Percentiles rank a stretch among this genome's conserved stretches.
phyloP scores from a whole-genome alignment of 768 basidiomycete genomes.

The Boletales sp. region DNA sequence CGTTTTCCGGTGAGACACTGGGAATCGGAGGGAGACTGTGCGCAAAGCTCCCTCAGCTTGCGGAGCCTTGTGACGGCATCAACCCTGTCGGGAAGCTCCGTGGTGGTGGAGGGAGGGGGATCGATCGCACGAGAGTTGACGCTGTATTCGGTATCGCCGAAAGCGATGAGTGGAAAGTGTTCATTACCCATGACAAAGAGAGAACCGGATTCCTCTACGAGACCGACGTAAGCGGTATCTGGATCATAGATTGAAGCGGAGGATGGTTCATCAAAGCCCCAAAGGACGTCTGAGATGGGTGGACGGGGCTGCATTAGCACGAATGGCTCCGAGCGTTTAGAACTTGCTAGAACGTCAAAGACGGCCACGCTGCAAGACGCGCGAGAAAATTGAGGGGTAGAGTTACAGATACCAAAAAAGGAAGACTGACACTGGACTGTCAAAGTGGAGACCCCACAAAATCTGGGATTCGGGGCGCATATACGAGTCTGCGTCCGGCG shows the following conservation, averaged over 20 bases:
- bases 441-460: slow-evolving; percentile 60
- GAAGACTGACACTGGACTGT: slow-evolving; percentile 60
- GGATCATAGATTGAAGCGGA: slow-evolving; percentile 38
- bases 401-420: background rate
- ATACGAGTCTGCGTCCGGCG: slow-evolving; percentile 29
- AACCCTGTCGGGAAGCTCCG: slow-evolving; percentile 38
- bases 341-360: slow-evolving; percentile 65
- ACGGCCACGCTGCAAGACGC: slow-evolving; percentile 62
- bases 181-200: slow-evolving; percentile 84
- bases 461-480: slow-evolving; percentile 35
- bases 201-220: slow-evolving; percentile 66
- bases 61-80: slow-evolving; percentile 45
- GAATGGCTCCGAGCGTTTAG: slow-evolving; percentile 57
- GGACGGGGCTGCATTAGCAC: slow-evolving; percentile 87
- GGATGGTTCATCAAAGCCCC: slow-evolving; percentile 35
- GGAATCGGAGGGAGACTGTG: slow-evolving; percentile 40
- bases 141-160: slow-evolving; percentile 46
- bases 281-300: slow-evolving; percentile 68
- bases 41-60: slow-evolving; percentile 41
- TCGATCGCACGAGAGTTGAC: slow-evolving; percentile 33
- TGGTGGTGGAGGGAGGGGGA: slow-evolving; percentile 29
- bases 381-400: slow-evolving; percentile 3
- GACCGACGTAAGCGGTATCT: slow-evolving; percentile 77
- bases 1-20: slow-evolving; percentile 65
- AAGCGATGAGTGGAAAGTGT: slow-evolving; percentile 78